Base-by-base conservation (phyloP, 345 rosid species). In the Melastoma malabathricum region DNA sequence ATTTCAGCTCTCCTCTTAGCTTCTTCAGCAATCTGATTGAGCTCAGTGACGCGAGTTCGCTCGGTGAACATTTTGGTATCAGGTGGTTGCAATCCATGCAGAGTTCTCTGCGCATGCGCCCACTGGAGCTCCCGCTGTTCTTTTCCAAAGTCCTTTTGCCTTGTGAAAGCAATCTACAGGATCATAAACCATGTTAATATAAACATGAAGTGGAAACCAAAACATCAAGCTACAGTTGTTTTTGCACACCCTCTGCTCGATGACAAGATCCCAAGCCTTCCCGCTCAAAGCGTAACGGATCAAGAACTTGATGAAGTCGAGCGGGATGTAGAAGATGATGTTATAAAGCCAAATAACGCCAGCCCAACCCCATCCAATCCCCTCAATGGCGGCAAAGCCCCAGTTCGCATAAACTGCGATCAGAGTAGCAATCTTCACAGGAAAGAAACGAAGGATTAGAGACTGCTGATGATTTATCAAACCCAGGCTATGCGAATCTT, bases 351-450 rank as follows among this genome's bases (percentile, higher is more conserved):
- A 92, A 59, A 92, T 81, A 51, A 92, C 97, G 17, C 95, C 98
- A 7, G 98, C 98, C 98, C 98, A 92, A 52, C 96, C 90, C 98
- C 98, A 92, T 45, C 97, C 98, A 14, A 92, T 92, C 23, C 98
- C 98, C 73, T 87, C 93, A n/a, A 92, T 84, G 0, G 95, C 97
- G 51, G 97, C 89, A 63, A 92, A 92, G 64, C 81, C 76, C 97
- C 95, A 92, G 54, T 64, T 84, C 10, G 98, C 98, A 64, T 92
- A 87, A 19, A 92, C 98, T 9, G 97, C 98, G 68, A 87, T 87
- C 47, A 92, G 69, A 23, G 98, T 92, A 45, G 98, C 98, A 65
- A 87, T 74, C 98, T 92, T 72, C 57, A 48, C 44, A 66, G 52
- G 29, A 57, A 51, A 3, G 23, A 16, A 16, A 52, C 59, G 29